Evolutionary conservation across 306 rosid species (phyloP).

Genomic region (Trifolium fragiferum): DNA sequence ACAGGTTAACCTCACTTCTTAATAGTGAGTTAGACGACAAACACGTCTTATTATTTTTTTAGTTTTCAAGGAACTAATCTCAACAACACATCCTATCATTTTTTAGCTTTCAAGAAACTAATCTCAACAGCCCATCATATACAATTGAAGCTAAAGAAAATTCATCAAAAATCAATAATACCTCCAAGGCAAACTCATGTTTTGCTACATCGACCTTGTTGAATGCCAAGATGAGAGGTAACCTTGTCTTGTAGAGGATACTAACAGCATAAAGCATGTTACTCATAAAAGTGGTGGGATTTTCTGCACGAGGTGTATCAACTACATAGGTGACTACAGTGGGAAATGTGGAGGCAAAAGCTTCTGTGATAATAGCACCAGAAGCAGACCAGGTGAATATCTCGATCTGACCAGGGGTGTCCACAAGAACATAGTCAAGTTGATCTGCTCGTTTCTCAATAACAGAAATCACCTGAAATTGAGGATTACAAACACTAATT

Average conservation of each 20-base stretch:
- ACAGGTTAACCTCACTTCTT: background rate
- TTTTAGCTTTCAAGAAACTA: constrained; percentile 10
- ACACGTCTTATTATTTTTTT: constrained; percentile 4
- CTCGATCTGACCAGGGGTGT: constrained; percentile 97
- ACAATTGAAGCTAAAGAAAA: constrained; percentile 13
- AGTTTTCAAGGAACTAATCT: constrained; percentile 20
- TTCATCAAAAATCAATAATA: constrained; percentile 43
- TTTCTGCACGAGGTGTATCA: constrained; percentile 87
- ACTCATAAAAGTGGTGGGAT: constrained; percentile 93
- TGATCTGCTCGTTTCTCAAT: constrained; percentile 88
- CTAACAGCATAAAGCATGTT: constrained; percentile 96
- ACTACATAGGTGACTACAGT: constrained; percentile 81
- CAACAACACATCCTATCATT: background rate
- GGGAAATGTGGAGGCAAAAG: constrained; percentile 98
- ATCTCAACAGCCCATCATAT: constrained; percentile 1
- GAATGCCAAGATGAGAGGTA: constrained; percentile 88
- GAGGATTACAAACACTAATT: constrained; percentile 12
- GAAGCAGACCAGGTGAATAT: constrained; percentile 99
- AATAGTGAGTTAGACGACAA: background rate
- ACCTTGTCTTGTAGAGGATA: constrained; percentile 87
- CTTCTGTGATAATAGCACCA: constrained; percentile 95
- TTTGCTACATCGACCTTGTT: constrained; percentile 83
- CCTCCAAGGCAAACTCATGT: constrained; percentile 94
- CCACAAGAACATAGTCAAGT: constrained; percentile 94
- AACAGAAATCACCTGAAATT: constrained; percentile 74